Evolutionary conservation across 176 grass and related monocot genomes (phyloP).

Genomic region (Musa itinerans): DNA sequence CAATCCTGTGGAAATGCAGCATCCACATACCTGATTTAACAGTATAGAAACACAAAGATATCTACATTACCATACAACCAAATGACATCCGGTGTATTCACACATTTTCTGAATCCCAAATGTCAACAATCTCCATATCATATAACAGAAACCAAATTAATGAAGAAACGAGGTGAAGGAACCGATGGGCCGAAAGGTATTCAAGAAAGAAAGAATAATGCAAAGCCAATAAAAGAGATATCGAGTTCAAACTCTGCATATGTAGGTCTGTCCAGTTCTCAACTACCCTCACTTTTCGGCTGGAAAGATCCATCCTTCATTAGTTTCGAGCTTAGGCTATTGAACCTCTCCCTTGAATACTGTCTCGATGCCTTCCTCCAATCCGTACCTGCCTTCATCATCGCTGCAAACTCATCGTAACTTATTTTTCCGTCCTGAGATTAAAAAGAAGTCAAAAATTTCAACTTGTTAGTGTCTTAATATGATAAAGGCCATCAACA

Average conservation of each 20-base stretch:
- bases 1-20: no score
- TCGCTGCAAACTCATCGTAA: conserved; percentile 14
- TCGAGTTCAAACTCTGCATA: neutral
- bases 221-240: neutral
- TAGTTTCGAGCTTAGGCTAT: conserved; percentile 12
- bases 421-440: conserved; percentile 15
- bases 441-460: neutral
- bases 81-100: no score
- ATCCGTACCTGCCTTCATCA: conserved; percentile 22
- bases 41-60: no score
- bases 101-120: no score
- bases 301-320: conserved; percentile 13
- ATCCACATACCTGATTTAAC: no score
- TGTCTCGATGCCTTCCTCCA: conserved; percentile 17
- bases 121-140: no score
- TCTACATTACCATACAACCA: no score
- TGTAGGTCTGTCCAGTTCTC: neutral
- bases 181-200: neutral
- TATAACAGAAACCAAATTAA: no score
- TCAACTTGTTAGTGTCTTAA: neutral
- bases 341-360: conserved; percentile 17
- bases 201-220: neutral
- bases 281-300: neutral
- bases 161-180: no score
- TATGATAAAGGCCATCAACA: neutral